Percentiles rank a stretch among this genome's conserved stretches.
Conservation (phyloP, 2,329 filamentous ascomycete species). For the Phoma sp. region DNA sequence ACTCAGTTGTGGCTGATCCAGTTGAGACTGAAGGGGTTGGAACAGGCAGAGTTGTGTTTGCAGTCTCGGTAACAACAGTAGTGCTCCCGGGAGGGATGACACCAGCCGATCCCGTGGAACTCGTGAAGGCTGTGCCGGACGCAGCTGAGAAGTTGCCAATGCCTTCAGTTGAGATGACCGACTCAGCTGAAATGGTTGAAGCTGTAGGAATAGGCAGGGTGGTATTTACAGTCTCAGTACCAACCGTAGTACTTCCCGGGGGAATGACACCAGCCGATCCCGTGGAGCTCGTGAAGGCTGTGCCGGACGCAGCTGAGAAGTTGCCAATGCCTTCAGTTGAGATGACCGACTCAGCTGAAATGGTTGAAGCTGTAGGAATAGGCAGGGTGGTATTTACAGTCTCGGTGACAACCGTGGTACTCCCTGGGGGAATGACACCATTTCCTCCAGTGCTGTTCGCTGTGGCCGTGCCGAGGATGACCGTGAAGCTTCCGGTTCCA, state of each 20-base stretch:
- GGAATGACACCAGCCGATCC: conserved; percentile 20
- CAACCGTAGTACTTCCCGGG: conserved; percentile 2
- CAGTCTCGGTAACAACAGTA: neutral
- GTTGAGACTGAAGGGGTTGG: no score
- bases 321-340: neutral
- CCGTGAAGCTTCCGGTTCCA: conserved; percentile 10
- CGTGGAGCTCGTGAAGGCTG: conserved; percentile 17
- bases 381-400: conserved; percentile 6
- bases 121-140: conserved; percentile 1
- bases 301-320: neutral
- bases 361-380: no score
- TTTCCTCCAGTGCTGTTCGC: conserved; percentile 15
- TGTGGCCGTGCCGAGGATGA: conserved; percentile 5
- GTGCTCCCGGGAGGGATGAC: conserved; percentile 12
- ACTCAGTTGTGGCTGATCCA: no score
- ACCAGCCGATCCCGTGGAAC: neutral
- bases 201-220: neutral
- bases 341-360: no score
- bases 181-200: no score
- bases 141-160: conserved; percentile 16
- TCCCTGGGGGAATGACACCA: conserved; percentile 19
- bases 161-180: conserved; percentile 15
- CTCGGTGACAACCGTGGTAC: neutral
- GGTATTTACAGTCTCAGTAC: neutral
- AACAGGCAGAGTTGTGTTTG: conserved; percentile 5